Percentiles rank a stretch among this genome's conserved stretches.
phyloP scores from a whole-genome alignment of 257 asterid genomes.

The Jaltomata sinuosa region DNA sequence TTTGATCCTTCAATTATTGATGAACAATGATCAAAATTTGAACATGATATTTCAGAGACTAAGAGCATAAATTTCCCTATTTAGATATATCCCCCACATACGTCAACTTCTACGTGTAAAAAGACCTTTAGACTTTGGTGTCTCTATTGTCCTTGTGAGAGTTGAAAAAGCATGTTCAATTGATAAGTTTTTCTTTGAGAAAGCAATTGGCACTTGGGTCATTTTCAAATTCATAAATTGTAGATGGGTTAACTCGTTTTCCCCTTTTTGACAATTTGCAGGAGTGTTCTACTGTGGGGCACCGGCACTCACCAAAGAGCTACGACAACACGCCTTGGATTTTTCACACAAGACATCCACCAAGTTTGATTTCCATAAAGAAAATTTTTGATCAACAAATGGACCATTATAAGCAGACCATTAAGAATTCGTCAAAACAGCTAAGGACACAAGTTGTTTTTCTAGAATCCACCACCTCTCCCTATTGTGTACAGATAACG shows the following conservation, averaged over 20 bases:
- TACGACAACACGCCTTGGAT: constrained; percentile 56
- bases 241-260: not conserved
- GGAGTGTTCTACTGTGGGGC: constrained; percentile 97
- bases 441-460: not conserved
- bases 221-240: not conserved
- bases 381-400: constrained; percentile 44
- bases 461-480: not conserved
- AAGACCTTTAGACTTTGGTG: not conserved
- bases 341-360: constrained; percentile 67
- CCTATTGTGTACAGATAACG: constrained; percentile 2
- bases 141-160: not conserved
- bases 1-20: not conserved
- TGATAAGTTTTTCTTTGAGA: not conserved
- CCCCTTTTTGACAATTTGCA: constrained; percentile 16
- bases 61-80: not conserved
- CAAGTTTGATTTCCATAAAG: constrained; percentile 86
- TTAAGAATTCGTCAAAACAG: not conserved
- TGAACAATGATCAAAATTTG: not conserved
- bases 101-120: not conserved
- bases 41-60: not conserved
- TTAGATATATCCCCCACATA: not conserved
- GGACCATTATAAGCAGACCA: not conserved
- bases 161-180: not conserved
- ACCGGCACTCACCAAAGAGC: constrained; percentile 61
- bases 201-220: not conserved